Conservation (phyloP, 2,329 filamentous ascomycete species). For the Cercospora berteroae region DNA sequence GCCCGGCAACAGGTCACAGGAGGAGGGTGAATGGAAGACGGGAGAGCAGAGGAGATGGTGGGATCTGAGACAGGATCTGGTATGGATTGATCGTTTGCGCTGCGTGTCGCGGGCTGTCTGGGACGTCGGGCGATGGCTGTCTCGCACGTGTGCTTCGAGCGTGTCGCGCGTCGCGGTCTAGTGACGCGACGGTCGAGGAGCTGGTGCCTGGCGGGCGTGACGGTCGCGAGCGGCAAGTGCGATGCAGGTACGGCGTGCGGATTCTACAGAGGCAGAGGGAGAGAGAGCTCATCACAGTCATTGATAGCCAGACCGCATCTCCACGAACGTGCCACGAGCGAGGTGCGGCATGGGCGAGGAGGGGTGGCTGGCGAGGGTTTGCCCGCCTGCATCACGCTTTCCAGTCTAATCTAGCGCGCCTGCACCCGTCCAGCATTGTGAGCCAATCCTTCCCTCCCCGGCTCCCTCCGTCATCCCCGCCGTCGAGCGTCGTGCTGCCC, state of each 20-base stretch:
- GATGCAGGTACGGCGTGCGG: conserved; percentile 3
- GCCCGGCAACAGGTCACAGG: conserved; percentile 2
- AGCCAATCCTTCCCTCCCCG: conserved; percentile 3
- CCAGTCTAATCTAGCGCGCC: background rate
- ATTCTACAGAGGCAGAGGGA: background rate
- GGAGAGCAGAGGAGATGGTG: conserved; percentile 2
- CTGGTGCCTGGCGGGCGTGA: conserved; percentile 7
- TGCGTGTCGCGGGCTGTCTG: conserved; percentile 1
- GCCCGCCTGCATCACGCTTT: background rate
- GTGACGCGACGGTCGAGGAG: conserved; percentile 4
- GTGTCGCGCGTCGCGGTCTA: conserved; percentile 10
- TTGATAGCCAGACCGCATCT: background rate
- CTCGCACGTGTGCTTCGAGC: conserved; percentile 13
- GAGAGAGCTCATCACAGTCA: background rate
- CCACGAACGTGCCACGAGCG: background rate
- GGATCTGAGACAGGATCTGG: conserved; percentile 15
- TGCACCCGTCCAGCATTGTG: conserved; percentile 1
- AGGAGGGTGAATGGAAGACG: conserved; percentile 4
- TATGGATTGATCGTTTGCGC: conserved; percentile 14
- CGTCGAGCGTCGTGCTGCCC: background rate
- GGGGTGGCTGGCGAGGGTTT: conserved; percentile 8
- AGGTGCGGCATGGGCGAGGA: conserved; percentile 9
- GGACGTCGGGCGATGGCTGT: conserved; percentile 1
- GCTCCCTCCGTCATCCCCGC: background rate
- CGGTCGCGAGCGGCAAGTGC: background rate